A percentile compares a stretch with the other conserved stretches of the same genome.
phyloP scores from a whole-genome alignment of 2,329 filamentous ascomycete species.

The Pseudopithomyces maydicus region DNA sequence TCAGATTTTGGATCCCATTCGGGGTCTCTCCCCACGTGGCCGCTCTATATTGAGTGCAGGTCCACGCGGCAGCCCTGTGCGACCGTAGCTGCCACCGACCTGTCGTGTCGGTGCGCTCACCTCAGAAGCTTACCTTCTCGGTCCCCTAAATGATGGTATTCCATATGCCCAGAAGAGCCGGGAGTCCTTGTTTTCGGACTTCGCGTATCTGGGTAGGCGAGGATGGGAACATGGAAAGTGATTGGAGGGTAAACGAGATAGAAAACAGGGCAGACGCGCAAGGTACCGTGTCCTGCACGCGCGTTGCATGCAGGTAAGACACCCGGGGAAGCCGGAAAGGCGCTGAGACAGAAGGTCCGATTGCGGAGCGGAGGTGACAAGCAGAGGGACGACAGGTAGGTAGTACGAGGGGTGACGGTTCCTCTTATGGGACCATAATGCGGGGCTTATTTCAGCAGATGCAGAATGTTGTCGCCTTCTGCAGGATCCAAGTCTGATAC shows the following conservation, averaged over 20 bases:
- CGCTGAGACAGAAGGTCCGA: background rate
- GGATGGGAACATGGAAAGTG: background rate
- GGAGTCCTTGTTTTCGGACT: background rate
- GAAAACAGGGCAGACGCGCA: background rate
- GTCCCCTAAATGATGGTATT: background rate
- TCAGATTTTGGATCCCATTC: background rate
- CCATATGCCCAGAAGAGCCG: background rate
- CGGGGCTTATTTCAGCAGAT: background rate
- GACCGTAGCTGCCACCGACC: background rate
- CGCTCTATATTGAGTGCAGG: background rate
- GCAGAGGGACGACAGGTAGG: background rate
- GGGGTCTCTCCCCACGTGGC: background rate
- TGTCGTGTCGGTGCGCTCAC: background rate
- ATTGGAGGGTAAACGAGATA: background rate
- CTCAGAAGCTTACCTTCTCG: background rate
- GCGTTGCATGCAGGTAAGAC: conserved; percentile 4
- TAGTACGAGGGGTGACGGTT: background rate
- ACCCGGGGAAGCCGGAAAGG: background rate
- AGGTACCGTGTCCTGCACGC: background rate
- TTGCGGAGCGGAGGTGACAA: conserved; percentile 4
- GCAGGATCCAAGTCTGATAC: background rate
- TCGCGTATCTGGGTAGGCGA: background rate
- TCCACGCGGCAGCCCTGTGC: conserved; percentile 1
- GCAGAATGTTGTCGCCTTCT: background rate
- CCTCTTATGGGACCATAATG: background rate